Percentiles rank a stretch among this genome's conserved stretches.
phyloP scores from a whole-genome alignment of 306 rosid genomes.

The Macrotyloma uniflorum region DNA sequence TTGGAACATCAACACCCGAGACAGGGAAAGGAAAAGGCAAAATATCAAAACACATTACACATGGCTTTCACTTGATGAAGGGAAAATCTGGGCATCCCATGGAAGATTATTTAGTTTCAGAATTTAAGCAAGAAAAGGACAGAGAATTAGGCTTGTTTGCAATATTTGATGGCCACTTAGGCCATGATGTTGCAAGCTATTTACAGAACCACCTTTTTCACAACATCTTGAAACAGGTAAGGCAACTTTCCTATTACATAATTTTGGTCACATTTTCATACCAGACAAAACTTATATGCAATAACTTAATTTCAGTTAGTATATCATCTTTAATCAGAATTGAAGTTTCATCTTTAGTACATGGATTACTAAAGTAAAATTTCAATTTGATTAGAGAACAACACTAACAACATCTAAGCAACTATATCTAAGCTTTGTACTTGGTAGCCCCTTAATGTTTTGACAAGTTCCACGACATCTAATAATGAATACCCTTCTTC shows the following conservation, averaged over 20 bases:
- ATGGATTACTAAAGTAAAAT: not conserved
- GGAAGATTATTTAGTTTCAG: conserved; percentile 72
- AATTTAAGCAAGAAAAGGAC: conserved; percentile 55
- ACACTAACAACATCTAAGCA: not conserved
- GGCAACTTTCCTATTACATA: conserved; percentile 22
- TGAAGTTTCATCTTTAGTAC: not conserved
- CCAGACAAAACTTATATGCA: not conserved
- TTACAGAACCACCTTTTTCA: conserved; percentile 65
- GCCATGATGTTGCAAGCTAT: conserved; percentile 69
- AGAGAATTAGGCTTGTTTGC: conserved; percentile 69
- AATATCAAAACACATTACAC: conserved; percentile 47
- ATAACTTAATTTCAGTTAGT: not conserved
- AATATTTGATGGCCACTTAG: conserved; percentile 77
- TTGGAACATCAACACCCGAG: conserved; percentile 49
- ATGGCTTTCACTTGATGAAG: conserved; percentile 69
- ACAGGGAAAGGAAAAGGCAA: conserved; percentile 69
- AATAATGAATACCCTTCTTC: not conserved
- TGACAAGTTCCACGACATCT: not conserved
- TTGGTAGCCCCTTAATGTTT: not conserved
- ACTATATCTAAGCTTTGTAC: not conserved
- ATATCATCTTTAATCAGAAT: not conserved
- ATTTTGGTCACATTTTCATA: not conserved
- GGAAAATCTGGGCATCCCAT: conserved; percentile 70
- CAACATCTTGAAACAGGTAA: conserved; percentile 70
- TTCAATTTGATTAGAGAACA: not conserved